These are phyloP conservation scores for Paecilomyces formosus DNA, from an alignment of 2,329 filamentous ascomycete genomes.

Conservation along the genomic window DNA sequence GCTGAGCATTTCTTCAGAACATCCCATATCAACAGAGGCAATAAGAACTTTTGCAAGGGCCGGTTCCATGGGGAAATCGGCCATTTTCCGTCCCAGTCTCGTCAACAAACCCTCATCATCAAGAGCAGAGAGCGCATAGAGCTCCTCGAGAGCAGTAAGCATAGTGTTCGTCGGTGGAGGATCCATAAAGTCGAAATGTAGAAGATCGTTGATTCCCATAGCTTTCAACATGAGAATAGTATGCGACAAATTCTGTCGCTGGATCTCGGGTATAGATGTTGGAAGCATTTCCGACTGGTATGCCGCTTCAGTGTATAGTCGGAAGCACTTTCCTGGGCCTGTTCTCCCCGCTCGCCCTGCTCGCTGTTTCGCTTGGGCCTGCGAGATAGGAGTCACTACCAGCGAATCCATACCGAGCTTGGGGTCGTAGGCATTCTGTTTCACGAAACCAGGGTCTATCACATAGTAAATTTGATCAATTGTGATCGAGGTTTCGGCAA, in stretches of 20 bases:
- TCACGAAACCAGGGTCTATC: conserved; percentile 93
- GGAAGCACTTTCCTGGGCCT: conserved; percentile 91
- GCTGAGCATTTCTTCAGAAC: conserved; percentile 86
- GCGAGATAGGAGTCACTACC: conserved; percentile 90
- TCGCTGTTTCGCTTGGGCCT: conserved; percentile 92
- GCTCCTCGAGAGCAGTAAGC: conserved; percentile 89
- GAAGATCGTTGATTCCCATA: conserved; percentile 96
- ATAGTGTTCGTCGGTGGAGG: conserved; percentile 96
- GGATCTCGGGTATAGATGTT: conserved; percentile 92
- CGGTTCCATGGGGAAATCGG: conserved; percentile 97
- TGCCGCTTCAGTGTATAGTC: conserved; percentile 88
- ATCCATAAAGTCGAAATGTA: conserved; percentile 99
- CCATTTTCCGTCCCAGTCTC: conserved; percentile 89
- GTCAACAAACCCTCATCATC: conserved; percentile 95
- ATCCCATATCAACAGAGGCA: conserved; percentile 75
- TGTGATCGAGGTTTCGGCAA: conserved; percentile 94
- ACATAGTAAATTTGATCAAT: conserved; percentile 98
- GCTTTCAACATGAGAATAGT: conserved; percentile 98
- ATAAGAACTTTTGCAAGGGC: conserved; percentile 86
- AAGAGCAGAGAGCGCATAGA: conserved; percentile 83
- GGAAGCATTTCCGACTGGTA: conserved; percentile 97
- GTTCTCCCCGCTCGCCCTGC: conserved; percentile 89
- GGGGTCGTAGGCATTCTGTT: conserved; percentile 94
- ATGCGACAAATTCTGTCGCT: conserved; percentile 82
- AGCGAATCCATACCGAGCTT: conserved; percentile 97